Evolutionary conservation across 371 early-diverging fungal species (phyloP).

Genomic region (Mortierella sp.): DNA sequence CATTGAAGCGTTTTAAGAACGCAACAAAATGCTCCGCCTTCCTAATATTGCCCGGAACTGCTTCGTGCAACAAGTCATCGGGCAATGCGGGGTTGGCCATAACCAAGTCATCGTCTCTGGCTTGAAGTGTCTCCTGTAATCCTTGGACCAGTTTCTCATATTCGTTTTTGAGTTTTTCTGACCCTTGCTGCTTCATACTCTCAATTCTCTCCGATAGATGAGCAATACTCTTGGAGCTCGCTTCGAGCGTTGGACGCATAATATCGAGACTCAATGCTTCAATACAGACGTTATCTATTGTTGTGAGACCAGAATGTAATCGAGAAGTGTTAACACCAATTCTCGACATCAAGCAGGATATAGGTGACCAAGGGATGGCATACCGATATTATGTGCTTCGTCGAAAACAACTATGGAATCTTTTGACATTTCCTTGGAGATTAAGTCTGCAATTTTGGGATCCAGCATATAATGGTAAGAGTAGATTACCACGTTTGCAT

Average conservation of each 20-base stretch:
- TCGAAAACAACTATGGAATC: conserved; percentile 99
- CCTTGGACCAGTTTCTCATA: conserved; percentile 93
- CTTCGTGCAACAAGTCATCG: conserved; percentile 93
- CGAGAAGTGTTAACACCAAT: neutral
- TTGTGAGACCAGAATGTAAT: neutral
- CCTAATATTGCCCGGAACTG: conserved; percentile 99
- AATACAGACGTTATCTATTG: conserved; percentile 96
- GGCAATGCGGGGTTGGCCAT: conserved; percentile 92
- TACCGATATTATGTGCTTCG: conserved; percentile 99
- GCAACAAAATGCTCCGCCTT: conserved; percentile 98
- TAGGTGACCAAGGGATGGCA: neutral
- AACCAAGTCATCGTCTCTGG: conserved; percentile 80
- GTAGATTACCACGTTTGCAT: conserved; percentile 98
- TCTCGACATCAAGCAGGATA: neutral
- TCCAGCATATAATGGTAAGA: conserved; percentile 99
- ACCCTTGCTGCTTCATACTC: conserved; percentile 88
- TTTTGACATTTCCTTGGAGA: conserved; percentile 94
- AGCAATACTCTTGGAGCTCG: conserved; percentile 84
- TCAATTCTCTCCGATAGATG: conserved; percentile 80
- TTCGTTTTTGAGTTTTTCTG: conserved; percentile 89
- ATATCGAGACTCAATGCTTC: conserved; percentile 98
- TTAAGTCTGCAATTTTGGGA: conserved; percentile 98
- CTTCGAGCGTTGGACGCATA: conserved; percentile 91
- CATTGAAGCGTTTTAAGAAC: conserved; percentile 96
- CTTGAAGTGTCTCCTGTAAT: conserved; percentile 79